Percentiles rank a stretch among this genome's conserved stretches.
These are phyloP conservation scores for Aureobasidium namibiae DNA, from an alignment of 2,329 filamentous ascomycete species.

Conservation along the genomic window DNA sequence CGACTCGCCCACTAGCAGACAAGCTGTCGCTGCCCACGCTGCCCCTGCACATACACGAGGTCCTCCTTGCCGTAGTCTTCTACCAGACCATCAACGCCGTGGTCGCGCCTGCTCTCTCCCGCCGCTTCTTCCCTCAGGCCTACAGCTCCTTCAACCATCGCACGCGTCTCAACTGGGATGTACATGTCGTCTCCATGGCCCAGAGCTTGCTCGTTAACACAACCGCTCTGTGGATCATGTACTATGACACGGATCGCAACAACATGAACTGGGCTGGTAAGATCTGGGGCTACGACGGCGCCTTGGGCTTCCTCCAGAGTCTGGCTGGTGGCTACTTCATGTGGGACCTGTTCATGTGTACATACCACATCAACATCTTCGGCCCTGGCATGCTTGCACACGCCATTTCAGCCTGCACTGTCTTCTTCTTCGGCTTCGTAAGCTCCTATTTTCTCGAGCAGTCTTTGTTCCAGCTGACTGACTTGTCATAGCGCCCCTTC, in stretches of 20 bases:
- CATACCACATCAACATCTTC: slow-evolving; percentile 61
- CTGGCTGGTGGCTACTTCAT: slow-evolving; percentile 75
- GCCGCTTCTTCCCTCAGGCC: slow-evolving; percentile 50
- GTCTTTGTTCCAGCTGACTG: slow-evolving; percentile 14
- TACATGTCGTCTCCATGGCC: slow-evolving; percentile 75
- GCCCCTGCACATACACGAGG: slow-evolving; percentile 70
- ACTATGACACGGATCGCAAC: slow-evolving; percentile 57
- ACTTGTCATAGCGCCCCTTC: slow-evolving; percentile 59
- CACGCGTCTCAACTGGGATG: slow-evolving; percentile 73
- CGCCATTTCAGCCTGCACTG: slow-evolving; percentile 62
- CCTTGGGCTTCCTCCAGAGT: slow-evolving; percentile 63
- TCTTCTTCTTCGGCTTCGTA: slow-evolving; percentile 74
- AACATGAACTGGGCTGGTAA: slow-evolving; percentile 56
- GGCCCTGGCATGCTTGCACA: slow-evolving; percentile 70
- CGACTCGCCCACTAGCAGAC: slow-evolving; percentile 57
- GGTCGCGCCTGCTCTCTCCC: slow-evolving; percentile 60
- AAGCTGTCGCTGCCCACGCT: slow-evolving; percentile 55
- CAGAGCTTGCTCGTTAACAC: slow-evolving; percentile 66
- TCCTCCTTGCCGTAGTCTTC: slow-evolving; percentile 55
- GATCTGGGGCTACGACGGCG: slow-evolving; percentile 70
- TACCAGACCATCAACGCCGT: slow-evolving; percentile 62
- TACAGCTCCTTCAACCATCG: slow-evolving; percentile 55
- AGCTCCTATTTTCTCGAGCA: slow-evolving; percentile 29
- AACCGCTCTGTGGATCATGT: slow-evolving; percentile 67
- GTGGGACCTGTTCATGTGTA: slow-evolving; percentile 69